These are phyloP conservation scores for Puccinia brachypodii DNA, from an alignment of 1,284 basidiomycete species.

Conservation along the genomic window DNA sequence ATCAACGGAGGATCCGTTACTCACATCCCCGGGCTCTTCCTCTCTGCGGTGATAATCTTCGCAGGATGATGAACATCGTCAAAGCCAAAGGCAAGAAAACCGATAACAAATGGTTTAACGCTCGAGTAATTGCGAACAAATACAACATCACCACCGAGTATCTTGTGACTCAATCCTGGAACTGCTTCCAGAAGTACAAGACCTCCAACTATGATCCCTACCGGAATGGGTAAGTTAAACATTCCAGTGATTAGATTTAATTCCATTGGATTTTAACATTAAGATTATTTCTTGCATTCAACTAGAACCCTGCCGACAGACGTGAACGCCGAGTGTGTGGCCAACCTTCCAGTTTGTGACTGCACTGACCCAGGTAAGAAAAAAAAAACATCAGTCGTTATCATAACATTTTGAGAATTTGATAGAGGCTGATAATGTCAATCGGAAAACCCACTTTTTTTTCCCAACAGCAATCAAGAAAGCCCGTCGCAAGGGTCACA, in stretches of 20 bases:
- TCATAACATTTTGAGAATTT: background rate
- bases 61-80: constrained; percentile 48
- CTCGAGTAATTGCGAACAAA: constrained; percentile 36
- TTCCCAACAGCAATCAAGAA: constrained; percentile 19
- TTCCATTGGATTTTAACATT: background rate
- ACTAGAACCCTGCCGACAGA: constrained; percentile 38
- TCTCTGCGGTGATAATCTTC: background rate
- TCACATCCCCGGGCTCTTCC: background rate
- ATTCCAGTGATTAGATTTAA: background rate
- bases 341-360: constrained; percentile 46
- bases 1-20: background rate
- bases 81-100: constrained; percentile 45
- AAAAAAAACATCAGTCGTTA: background rate
- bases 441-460: background rate
- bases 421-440: background rate
- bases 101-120: constrained; percentile 45
- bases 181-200: constrained; percentile 45
- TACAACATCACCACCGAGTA: constrained; percentile 45
- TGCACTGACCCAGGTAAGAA: constrained; percentile 41
- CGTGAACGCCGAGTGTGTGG: constrained; percentile 38
- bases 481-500: constrained; percentile 29
- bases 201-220: constrained; percentile 46
- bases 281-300: background rate
- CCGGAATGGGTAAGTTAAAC: constrained; percentile 24
- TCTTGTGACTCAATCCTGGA: constrained; percentile 46